Evolutionary conservation across 2,329 filamentous ascomycete species (phyloP).

Genomic region (Dryadomyces quercivorus): DNA sequence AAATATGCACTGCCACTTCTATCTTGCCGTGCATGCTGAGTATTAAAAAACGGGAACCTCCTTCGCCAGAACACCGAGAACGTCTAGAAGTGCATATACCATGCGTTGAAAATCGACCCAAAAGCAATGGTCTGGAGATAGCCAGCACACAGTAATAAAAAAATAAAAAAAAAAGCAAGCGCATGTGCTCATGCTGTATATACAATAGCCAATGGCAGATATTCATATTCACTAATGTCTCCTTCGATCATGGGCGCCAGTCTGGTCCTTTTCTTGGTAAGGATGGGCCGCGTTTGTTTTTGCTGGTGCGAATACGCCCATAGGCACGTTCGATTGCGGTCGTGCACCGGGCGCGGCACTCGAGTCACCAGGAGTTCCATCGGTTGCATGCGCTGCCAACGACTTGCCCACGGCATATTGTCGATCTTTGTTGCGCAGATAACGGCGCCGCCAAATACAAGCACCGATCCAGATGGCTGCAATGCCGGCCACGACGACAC

Average conservation of each 20-base stretch:
- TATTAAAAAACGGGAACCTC: background rate
- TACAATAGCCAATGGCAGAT: no score
- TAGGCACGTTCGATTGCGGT: slow-evolving; percentile 19
- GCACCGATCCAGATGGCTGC: slow-evolving; percentile 53
- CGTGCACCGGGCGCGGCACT: slow-evolving; percentile 18
- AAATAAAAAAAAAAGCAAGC: no score
- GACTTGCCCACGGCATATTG: slow-evolving; percentile 36
- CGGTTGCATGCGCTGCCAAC: slow-evolving; percentile 16
- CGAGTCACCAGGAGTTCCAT: slow-evolving; percentile 5
- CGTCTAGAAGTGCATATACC: background rate
- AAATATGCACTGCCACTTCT: background rate
- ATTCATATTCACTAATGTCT: background rate
- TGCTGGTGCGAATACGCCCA: slow-evolving; percentile 27
- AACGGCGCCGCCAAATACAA: slow-evolving; percentile 60
- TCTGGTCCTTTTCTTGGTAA: slow-evolving; percentile 17
- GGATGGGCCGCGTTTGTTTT: slow-evolving; percentile 19
- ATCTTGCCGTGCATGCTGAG: background rate
- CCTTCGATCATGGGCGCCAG: slow-evolving; percentile 24
- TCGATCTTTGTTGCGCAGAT: slow-evolving; percentile 57
- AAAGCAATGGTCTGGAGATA: no score
- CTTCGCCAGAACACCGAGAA: background rate
- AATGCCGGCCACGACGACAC: slow-evolving; percentile 60
- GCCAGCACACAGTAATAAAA: no score
- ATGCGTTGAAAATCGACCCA: background rate
- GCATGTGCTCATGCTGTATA: no score